Base-by-base conservation (phyloP, 768 basidiomycete species). In the Mycena olivaceomarginata region DNA sequence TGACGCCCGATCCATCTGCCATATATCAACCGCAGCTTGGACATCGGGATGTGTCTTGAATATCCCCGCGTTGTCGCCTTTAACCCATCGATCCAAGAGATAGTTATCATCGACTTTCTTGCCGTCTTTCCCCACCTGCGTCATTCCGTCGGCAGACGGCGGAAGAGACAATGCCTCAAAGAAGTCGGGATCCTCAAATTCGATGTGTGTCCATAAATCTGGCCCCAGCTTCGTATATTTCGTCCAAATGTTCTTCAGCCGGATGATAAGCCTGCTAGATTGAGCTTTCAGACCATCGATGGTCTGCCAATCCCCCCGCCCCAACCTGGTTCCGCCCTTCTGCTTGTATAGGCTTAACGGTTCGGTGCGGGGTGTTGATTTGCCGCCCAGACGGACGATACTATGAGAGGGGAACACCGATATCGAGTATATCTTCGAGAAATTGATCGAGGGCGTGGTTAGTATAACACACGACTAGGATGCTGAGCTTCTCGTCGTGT, bases 401-500 rank as follows among this genome's bases (percentile, higher is more conserved):
- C 82, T 86, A 0, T 59, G 12, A 0, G 76, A 57, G 1, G 1
- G 90, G 88, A 4, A 95, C 93, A 0, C 92, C 93, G 41, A 92
- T 92, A 22, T 88, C 86, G 2, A 94, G 81, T 2, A 95, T 88
- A 69, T 92, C 91, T 31, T 91, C 90, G 5, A 95, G 86, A 70
- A 95, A 93, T 67, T 94, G 91, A 76, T 95, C 94, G 0, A 95
- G 88, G 0, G 94, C 94, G 60, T 95, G 94, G 73, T 95, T 95
- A 1, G 94, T 95, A 76, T 91, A 94, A 77, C 93, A 94, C 20
- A 94, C 92, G 1, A 94, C 93, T 5, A 95, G 89, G 31, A 95
- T 94, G 0, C 82, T 91, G 67, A 88, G 85, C 0, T 79, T 20
- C 0, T 90, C 90, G 16, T 91, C 88, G 64, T 94, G 89, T 5